Conservation (phyloP, 1,284 basidiomycete species). For the Fereydounia khargensis region DNA sequence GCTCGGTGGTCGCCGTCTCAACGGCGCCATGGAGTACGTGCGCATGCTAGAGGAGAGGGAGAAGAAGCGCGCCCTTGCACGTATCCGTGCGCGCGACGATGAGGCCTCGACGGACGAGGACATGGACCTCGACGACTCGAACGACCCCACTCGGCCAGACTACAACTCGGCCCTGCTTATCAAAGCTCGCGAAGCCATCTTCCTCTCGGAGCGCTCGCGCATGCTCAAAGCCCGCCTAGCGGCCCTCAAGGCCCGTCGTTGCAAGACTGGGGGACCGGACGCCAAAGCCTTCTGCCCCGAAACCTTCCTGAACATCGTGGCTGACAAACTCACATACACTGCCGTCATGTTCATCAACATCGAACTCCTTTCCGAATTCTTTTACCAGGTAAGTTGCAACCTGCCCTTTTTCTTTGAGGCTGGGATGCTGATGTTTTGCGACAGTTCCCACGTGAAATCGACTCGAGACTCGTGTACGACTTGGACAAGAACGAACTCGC, state of each 20-base stretch:
- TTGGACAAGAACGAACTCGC: slow-evolving; percentile 80
- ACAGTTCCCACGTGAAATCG: slow-evolving; percentile 94
- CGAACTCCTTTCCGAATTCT: slow-evolving; percentile 94
- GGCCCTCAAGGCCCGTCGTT: slow-evolving; percentile 82
- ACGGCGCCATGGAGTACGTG: slow-evolving; percentile 76
- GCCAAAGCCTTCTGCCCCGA: slow-evolving; percentile 90
- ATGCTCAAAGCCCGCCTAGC: slow-evolving; percentile 80
- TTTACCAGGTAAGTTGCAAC: slow-evolving; percentile 73
- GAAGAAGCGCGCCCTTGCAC: slow-evolving; percentile 64
- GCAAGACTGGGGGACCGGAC: slow-evolving; percentile 78
- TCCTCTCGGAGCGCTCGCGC: slow-evolving; percentile 76
- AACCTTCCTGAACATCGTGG: slow-evolving; percentile 91
- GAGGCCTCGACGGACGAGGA: not conserved
- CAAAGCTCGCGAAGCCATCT: slow-evolving; percentile 82
- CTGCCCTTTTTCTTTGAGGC: not conserved
- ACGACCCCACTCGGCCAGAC: slow-evolving; percentile 60
- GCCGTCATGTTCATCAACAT: slow-evolving; percentile 92
- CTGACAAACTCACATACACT: slow-evolving; percentile 93
- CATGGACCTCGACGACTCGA: slow-evolving; percentile 55
- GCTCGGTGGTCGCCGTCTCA: slow-evolving; percentile 79
- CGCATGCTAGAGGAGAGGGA: slow-evolving; percentile 78
- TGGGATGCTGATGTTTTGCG: not conserved
- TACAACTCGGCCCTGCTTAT: slow-evolving; percentile 71
- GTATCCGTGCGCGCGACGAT: slow-evolving; percentile 37
- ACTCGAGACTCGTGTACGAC: slow-evolving; percentile 88